Conservation (phyloP, 352 stramenopile genomes). For the Pythium guiyangense region DNA sequence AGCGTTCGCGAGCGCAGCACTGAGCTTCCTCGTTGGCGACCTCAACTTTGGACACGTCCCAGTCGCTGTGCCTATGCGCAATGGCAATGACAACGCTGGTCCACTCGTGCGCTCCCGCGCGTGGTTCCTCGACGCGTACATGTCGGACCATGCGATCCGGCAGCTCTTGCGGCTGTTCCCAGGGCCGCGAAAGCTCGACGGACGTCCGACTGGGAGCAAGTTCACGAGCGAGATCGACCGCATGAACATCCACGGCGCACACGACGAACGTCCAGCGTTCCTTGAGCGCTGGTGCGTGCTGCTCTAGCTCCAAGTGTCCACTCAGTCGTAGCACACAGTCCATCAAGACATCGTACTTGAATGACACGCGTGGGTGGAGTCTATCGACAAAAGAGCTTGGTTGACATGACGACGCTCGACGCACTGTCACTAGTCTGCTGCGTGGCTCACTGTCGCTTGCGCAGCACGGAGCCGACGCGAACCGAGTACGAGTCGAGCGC, state of each 20-base stretch:
- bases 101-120: slow-evolving; percentile 28
- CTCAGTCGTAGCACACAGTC: not conserved
- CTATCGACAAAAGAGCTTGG: too few species aligned
- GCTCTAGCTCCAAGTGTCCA: slow-evolving; percentile 17
- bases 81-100: slow-evolving; percentile 2
- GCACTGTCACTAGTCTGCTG: not conserved
- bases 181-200: slow-evolving; percentile 31
- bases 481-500: slow-evolving; percentile 37
- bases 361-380: too few species aligned
- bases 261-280: slow-evolving; percentile 53
- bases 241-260: slow-evolving; percentile 46
- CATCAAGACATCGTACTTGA: not conserved
- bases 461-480: not conserved
- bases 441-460: slow-evolving; percentile 5
- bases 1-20: slow-evolving; percentile 41
- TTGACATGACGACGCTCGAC: not conserved
- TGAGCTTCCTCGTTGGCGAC: slow-evolving; percentile 44
- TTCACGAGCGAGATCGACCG: slow-evolving; percentile 38
- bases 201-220: slow-evolving; percentile 39
- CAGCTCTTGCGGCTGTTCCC: slow-evolving; percentile 48
- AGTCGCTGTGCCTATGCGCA: slow-evolving; percentile 7
- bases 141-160: slow-evolving; percentile 63
- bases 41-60: slow-evolving; percentile 56
- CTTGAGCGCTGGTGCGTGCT: slow-evolving; percentile 72
- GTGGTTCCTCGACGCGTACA: slow-evolving; percentile 69